Base-by-base conservation (phyloP, 1,284 basidiomycete species). In the Ustilago nuda region DNA sequence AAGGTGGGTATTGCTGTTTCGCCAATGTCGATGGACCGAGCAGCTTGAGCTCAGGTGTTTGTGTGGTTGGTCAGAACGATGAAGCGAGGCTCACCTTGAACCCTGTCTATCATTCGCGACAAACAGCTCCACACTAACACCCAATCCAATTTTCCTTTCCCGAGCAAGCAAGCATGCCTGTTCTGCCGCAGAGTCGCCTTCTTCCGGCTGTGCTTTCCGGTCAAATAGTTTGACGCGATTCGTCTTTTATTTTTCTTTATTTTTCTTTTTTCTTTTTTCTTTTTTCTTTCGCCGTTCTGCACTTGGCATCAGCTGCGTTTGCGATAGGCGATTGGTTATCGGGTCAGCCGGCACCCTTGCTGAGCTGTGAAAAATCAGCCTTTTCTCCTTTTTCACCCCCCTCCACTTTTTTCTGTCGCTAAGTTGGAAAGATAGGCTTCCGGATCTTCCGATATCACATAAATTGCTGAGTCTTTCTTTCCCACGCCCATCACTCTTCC, bases 41-140 rank as follows among this genome's bases (percentile, higher is more conserved):
- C 9, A 39, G 11, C 15, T 39, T 39, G 37, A 39, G 37, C 37
- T 17, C 15, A 39, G 15, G 37, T 17, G 11, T 9, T 39, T 39
- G 15, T 39, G 37, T 11, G 15, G 37, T 39, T 9, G 15, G 15
- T 9, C 11, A 39, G 37, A 39, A 39, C 11, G 37, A 39, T 11
- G 37, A 39, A 39, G 15, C 2, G 37, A 52, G 33, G 27, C 50
- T 52, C 8, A 33, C 50, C 46, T 48, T 27, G 23, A 27, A 27
- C 3, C 23, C 23, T 37, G 36, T 8, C 13, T 37, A 4, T 37
- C 36, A 37, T 13, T 37, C 36, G 8, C 36, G 48, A 32, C 33
- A 37, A 39, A n/a, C 35, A 35, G 56, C 63, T 61, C 55, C 66
- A 67, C 66, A 67, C 66, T 60, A 61, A 67, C 65, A 67, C 59